Evolutionary conservation across 2,329 filamentous ascomycete genomes (phyloP), one percentile per base, ranked within the genome.

Genomic region (Pseudocercospora vitis): DNA sequence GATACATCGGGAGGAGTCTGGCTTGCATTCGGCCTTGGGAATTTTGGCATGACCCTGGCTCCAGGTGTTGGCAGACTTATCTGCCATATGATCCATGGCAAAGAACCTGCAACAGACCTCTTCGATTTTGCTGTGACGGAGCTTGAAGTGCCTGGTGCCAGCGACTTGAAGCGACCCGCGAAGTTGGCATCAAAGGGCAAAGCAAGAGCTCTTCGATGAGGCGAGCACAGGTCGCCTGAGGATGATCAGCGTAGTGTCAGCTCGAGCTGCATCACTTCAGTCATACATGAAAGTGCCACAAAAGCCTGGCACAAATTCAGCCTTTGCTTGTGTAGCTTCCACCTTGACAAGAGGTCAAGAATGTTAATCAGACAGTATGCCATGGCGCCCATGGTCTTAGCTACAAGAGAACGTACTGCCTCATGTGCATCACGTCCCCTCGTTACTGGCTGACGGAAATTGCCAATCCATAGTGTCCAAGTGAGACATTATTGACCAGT

Each of bases 391-490:
- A n/a, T n/a, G n/a, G n/a, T n/a, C n/a, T n/a, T n/a, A n/a, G n/a
- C n/a, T n/a, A n/a, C n/a, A n/a, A n/a, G n/a, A n/a, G n/a, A n/a
- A n/a, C n/a, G n/a, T n/a, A n/a, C n/a, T n/a, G n/a, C n/a, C n/a
- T n/a, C n/a, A n/a, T n/a, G n/a, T n/a, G n/a, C 24, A 47, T 32
- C 28, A 42, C 37, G 24, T 42, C 19, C 21, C 37, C 6, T 42
- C 24, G 11, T 21, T 12, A 11, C 19, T 21, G 6, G 37, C 21
- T 3, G 28, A n/a, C 24, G 49, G 50, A 18, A 53, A 40, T 8
- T 53, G 46, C 56, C 56, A 59, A 39, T 53, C 53, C 50, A 56
- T 59, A 35, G 40, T 33, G n/a, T 57, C 55, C 28, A 49, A 11
- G 2, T 49, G 18, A 14, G 19, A 40, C 44, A 52, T 55, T 12